Percentiles rank a stretch among this genome's conserved stretches.
phyloP scores from a whole-genome alignment of 306 rosid species.

The Neltuma alba region DNA sequence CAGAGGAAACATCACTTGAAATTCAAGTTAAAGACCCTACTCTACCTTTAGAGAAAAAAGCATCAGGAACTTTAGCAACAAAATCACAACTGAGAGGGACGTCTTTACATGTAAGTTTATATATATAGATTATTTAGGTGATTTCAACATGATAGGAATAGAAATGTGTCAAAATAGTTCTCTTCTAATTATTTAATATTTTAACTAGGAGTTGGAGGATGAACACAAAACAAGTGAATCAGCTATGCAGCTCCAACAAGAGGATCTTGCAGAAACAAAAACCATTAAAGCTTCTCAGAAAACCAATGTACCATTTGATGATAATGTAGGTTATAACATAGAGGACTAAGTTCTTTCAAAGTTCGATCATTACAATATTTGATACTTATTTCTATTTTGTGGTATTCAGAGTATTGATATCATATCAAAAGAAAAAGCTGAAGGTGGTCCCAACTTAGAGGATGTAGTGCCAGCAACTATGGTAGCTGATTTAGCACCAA shows the following conservation, averaged over 20 bases:
- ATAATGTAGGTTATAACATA: no score
- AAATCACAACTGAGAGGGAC: neutral
- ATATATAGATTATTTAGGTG: no score
- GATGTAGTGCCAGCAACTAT: no score
- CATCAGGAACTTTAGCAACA: neutral
- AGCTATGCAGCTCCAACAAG: neutral
- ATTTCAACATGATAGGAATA: neutral
- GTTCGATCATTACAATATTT: no score
- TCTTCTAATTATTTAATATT: neutral
- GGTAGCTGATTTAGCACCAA: no score
- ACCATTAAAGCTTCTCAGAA: neutral
- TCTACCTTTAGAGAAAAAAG: neutral
- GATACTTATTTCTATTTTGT: no score
- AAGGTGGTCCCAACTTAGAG: no score
- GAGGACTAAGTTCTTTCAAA: no score
- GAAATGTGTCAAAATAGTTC: neutral
- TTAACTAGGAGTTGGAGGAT: neutral
- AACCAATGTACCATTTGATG: no score
- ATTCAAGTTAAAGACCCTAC: neutral
- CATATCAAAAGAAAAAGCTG: no score
- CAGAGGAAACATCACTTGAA: neutral
- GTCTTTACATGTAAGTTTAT: neutral
- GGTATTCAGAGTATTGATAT: no score
- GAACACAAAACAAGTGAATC: neutral
- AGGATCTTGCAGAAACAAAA: neutral